Base-by-base conservation (phyloP, 2,329 filamentous ascomycete genomes). In the Rhinocladiella mackenziei region DNA sequence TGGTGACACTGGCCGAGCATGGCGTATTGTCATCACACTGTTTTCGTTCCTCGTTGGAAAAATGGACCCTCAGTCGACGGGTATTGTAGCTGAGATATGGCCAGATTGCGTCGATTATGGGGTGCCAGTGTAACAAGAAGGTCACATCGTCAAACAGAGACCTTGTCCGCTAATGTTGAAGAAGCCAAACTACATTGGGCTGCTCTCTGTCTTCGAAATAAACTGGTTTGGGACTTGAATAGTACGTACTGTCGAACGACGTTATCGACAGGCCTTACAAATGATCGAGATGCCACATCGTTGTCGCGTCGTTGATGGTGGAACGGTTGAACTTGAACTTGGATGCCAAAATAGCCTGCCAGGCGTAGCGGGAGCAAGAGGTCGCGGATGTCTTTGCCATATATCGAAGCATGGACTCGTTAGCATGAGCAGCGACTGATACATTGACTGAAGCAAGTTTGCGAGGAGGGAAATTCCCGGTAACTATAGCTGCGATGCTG, bases 11-110 rank as follows among this genome's bases (percentile, higher is more conserved):
- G 15, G 36, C 37, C 14, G 40, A 32, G 32, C 45, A 48, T 17
- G 45, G 45, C 6, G 33, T 43, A 13, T 48, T 33, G n/a, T 48
- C 40, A 22, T 48, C 45, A 19, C 45, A 48, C 45, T 48, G 32
- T 43, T 36, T 11, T 30, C 15, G 17, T 11, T 30, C 15, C 14
- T 8, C 14, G 14, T 39, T 5, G 37, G 18, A 22, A 26, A 26
- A 26, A n/a, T n/a, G 17, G 17, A 39, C 15, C 11, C n/a, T 30
- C 10, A 25, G 26, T 13, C 20, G 17, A 15, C 17, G 11, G 9
- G 25, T 8, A 26, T 26, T 26, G 23, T n/a, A n/a, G n/a, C n/a
- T n/a, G n/a, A n/a, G n/a, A n/a, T n/a, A n/a, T n/a, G n/a, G n/a
- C n/a, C n/a, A n/a, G n/a, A n/a, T n/a, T n/a, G n/a, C n/a, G n/a